These are phyloP conservation scores for Secale cereale DNA, from an alignment of 176 grass and related monocot genomes.

Conservation along the genomic window DNA sequence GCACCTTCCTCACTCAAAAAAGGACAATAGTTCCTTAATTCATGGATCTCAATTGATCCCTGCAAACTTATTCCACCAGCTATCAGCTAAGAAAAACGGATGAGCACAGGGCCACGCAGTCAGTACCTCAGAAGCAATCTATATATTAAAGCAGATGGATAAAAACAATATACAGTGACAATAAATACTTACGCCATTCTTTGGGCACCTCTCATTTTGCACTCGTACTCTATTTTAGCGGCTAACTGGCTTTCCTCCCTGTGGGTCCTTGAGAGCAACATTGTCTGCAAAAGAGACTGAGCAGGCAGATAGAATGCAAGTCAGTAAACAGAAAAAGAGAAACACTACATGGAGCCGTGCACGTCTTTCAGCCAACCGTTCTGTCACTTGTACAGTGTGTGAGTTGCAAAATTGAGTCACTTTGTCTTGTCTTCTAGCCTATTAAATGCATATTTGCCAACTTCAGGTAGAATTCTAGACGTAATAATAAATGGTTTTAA, in stretches of 20 bases:
- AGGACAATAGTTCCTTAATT: background rate
- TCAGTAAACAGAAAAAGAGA: conserved; percentile 9
- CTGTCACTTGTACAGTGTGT: conserved; percentile 5
- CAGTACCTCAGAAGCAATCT: background rate
- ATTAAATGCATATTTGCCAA: background rate
- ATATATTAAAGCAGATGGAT: background rate
- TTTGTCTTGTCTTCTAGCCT: background rate
- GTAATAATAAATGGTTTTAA: background rate
- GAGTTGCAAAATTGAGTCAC: background rate
- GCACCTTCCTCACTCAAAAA: background rate
- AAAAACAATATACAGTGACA: conserved; percentile 14
- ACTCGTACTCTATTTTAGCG: conserved; percentile 86
- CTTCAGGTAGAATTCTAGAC: conserved; percentile 3
- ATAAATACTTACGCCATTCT: conserved; percentile 87
- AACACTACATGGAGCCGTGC: background rate
- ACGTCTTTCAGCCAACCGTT: background rate
- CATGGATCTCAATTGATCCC: background rate
- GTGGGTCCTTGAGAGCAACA: conserved; percentile 79
- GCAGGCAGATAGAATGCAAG: conserved; percentile 9
- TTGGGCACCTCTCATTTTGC: conserved; percentile 97
- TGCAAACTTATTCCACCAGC: background rate
- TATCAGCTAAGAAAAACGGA: conserved; percentile 19
- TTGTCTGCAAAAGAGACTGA: conserved; percentile 94
- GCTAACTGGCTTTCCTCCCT: conserved; percentile 75
- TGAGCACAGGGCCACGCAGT: background rate